Evolutionary conservation across 1,139 yeast species (phyloP).

Genomic region (Scheffersomyces parashehatae): DNA sequence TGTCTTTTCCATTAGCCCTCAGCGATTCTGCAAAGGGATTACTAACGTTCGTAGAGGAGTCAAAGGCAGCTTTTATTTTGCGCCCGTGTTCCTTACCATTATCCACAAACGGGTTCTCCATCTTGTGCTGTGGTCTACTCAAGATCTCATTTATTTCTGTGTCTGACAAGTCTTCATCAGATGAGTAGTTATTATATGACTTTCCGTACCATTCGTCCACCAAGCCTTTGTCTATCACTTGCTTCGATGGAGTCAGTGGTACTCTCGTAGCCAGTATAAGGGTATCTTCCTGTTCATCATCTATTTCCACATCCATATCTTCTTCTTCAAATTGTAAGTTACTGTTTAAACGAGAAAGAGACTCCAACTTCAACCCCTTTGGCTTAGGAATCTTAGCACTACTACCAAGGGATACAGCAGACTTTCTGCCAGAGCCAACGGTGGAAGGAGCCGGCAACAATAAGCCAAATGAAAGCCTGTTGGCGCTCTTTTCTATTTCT

Average conservation of each 20-base stretch:
- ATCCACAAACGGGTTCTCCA: conserved; percentile 13
- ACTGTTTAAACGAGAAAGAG: background rate
- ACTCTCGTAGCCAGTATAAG: conserved; percentile 4
- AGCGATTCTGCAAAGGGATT: conserved; percentile 9
- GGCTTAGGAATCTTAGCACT: background rate
- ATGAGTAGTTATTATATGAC: conserved; percentile 27
- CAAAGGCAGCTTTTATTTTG: background rate
- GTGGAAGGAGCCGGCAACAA: conserved; percentile 46
- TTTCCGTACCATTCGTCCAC: conserved; percentile 43
- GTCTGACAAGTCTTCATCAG: conserved; percentile 27
- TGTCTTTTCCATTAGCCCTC: conserved; percentile 5
- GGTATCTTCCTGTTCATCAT: conserved; percentile 4
- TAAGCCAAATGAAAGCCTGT: conserved; percentile 24
- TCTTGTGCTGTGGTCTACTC: conserved; percentile 4
- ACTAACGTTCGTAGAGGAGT: background rate
- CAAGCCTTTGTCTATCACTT: conserved; percentile 34
- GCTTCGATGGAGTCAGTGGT: conserved; percentile 34
- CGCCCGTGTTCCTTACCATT: background rate
- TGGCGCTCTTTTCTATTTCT: conserved; percentile 2
- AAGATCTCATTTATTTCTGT: conserved; percentile 4
- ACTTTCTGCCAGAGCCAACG: conserved; percentile 39
- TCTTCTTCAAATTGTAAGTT: conserved; percentile 13
- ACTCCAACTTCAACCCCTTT: background rate
- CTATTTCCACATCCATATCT: conserved; percentile 9
- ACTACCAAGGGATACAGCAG: background rate